These are phyloP conservation scores for Ceratocystis papillata DNA, from an alignment of 2,329 filamentous ascomycete species.

Conservation along the genomic window DNA sequence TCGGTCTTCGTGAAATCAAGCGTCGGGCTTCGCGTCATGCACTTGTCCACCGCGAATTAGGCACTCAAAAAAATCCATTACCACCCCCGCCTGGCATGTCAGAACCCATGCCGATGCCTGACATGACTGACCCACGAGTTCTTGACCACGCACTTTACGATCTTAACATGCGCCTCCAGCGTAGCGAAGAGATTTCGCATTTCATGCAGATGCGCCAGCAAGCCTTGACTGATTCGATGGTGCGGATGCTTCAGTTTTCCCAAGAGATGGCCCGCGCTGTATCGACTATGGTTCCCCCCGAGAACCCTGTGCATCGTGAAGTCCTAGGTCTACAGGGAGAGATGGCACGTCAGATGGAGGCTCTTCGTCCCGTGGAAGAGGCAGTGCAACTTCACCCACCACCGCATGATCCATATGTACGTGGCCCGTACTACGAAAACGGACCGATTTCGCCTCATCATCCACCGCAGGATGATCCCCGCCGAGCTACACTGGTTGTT, in stretches of 20 bases:
- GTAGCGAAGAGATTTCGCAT: constrained; percentile 73
- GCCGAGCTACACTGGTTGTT: constrained; percentile 57
- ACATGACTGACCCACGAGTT: constrained; percentile 56
- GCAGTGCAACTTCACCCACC: constrained; percentile 55
- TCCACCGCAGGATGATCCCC: constrained; percentile 74
- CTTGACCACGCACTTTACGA: constrained; percentile 80
- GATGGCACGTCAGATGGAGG: constrained; percentile 50
- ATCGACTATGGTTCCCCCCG: constrained; percentile 60
- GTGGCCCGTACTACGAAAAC: constrained; percentile 58
- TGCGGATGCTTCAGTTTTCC: constrained; percentile 62
- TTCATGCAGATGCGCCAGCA: constrained; percentile 73
- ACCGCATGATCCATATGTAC: constrained; percentile 49
- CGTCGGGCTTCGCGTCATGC: constrained; percentile 85
- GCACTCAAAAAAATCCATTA: constrained; percentile 46
- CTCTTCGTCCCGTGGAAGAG: constrained; percentile 48
- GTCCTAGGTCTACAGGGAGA: constrained; percentile 48
- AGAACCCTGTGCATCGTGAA: constrained; percentile 70
- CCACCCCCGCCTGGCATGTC: constrained; percentile 55
- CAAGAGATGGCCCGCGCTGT: constrained; percentile 71
- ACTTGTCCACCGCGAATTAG: constrained; percentile 85
- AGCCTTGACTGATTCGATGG: constrained; percentile 67
- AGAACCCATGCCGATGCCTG: constrained; percentile 59
- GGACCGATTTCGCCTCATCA: constrained; percentile 80
- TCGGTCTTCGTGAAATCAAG: constrained; percentile 89
- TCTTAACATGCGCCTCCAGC: constrained; percentile 60